phyloP scores from a whole-genome alignment of 169 alveolate genomes.

The Ichthyophthirius multifiliis region DNA sequence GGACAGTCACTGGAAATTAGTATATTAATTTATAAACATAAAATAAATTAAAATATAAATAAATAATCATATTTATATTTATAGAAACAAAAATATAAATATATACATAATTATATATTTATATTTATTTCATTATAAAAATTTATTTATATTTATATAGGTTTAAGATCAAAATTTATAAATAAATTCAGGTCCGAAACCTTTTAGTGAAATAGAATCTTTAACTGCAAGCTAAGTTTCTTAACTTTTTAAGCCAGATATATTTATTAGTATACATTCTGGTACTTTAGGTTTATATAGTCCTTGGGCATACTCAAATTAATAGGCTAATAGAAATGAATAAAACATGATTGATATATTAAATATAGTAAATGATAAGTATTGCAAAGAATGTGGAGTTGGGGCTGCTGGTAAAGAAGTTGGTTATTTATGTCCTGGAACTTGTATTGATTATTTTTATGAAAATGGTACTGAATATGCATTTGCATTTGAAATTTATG shows the following conservation, averaged over 20 bases:
- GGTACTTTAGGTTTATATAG: constrained; percentile 46
- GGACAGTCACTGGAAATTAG: constrained; percentile 37
- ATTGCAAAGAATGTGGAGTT: constrained; percentile 41
- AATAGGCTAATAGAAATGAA: constrained; percentile 30
- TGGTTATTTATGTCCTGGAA: constrained; percentile 44
- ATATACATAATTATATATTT: background rate
- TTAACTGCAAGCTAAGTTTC: constrained; percentile 3
- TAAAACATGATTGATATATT: constrained; percentile 15
- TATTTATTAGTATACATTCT: constrained; percentile 42
- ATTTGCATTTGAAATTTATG: constrained; percentile 50
- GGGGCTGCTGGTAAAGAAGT: constrained; percentile 43
- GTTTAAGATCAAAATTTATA: constrained; percentile 2
- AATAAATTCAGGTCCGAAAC: constrained; percentile 29
- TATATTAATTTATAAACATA: background rate
- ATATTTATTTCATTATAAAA: background rate
- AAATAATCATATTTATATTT: too few species aligned
- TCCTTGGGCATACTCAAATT: constrained; percentile 40
- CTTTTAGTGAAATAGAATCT: constrained; percentile 50
- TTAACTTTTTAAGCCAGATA: constrained; percentile 14
- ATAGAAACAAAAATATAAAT: too few species aligned
- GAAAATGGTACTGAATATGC: constrained; percentile 33
- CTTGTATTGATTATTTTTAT: constrained; percentile 41
- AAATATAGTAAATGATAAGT: background rate
- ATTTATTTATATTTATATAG: background rate
- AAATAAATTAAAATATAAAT: background rate